phyloP scores from a whole-genome alignment of 108 stramenopile genomes.

The Pelagomonas calceolata region DNA sequence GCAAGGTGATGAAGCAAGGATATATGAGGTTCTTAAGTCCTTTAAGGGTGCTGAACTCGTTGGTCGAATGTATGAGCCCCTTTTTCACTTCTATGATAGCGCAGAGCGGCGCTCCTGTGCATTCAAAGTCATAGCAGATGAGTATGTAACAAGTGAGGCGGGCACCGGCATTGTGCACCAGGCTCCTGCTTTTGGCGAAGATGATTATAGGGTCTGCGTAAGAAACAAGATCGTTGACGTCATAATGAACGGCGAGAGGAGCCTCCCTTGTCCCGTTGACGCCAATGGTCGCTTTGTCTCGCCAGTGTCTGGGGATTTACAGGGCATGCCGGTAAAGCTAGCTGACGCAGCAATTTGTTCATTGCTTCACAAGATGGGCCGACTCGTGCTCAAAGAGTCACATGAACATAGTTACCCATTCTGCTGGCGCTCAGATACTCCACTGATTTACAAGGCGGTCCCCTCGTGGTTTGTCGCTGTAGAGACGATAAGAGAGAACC shows the following conservation, averaged over 20 bases:
- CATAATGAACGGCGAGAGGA: conserved; percentile 44
- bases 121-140: conserved; percentile 76
- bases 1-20: conserved; percentile 35
- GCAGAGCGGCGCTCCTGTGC: conserved; percentile 34
- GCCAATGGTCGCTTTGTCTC: conserved; percentile 64
- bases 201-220: conserved; percentile 99
- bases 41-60: conserved; percentile 73
- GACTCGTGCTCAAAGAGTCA: conserved; percentile 78
- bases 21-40: conserved; percentile 61
- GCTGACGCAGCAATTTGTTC: conserved; percentile 83
- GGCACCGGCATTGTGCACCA: conserved; percentile 99
- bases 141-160: conserved; percentile 94
- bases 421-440: conserved; percentile 98
- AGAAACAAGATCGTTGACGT: conserved; percentile 78
- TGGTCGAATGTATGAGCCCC: conserved; percentile 76
- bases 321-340: conserved; percentile 82
- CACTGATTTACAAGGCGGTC: conserved; percentile 98
- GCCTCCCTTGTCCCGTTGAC: conserved; percentile 92
- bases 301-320: conserved; percentile 52
- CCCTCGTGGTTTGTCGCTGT: conserved; percentile 98
- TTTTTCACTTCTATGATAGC: conserved; percentile 68
- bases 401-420: conserved; percentile 94
- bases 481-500: conserved; percentile 82
- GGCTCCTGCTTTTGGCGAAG: conserved; percentile 98
- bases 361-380: conserved; percentile 66